These are phyloP conservation scores for Spinellus fusiger DNA, from an alignment of 192 early-diverging fungal species.

Conservation along the genomic window DNA sequence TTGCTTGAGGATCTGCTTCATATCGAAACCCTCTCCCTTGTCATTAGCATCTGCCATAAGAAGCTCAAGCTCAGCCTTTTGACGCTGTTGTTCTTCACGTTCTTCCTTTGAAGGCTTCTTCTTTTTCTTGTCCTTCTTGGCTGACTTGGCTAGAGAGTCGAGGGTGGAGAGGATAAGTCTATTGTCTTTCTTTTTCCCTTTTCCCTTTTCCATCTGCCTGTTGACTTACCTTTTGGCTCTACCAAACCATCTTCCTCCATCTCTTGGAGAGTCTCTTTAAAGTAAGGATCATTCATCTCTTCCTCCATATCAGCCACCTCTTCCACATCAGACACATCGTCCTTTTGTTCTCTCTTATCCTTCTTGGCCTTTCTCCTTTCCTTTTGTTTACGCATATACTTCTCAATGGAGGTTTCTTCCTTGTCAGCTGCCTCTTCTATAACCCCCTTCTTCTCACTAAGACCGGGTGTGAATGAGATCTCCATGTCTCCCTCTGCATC, in stretches of 20 bases:
- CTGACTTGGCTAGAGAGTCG: too few relatives aligned
- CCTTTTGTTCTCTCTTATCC: slow-evolving; percentile 32
- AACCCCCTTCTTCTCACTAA: slow-evolving; percentile 65
- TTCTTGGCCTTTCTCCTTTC: slow-evolving; percentile 70
- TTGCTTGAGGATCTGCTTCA: slow-evolving; percentile 77
- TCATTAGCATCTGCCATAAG: slow-evolving; percentile 65
- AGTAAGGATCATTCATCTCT: slow-evolving; percentile 42
- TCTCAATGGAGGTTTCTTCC: slow-evolving; percentile 83
- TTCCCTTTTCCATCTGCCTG: slow-evolving; percentile 38
- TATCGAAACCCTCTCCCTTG: slow-evolving; percentile 76
- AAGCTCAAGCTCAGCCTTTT: slow-evolving; percentile 79
- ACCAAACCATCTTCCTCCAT: slow-evolving; percentile 24
- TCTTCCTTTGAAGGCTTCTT: slow-evolving; percentile 54
- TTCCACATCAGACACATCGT: slow-evolving; percentile 18
- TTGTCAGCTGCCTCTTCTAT: slow-evolving; percentile 42
- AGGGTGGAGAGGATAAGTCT: too few relatives aligned
- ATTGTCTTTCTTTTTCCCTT: slow-evolving; percentile 54
- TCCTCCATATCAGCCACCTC: slow-evolving; percentile 8
- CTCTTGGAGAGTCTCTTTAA: slow-evolving; percentile 40
- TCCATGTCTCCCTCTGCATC: slow-evolving; percentile 52
- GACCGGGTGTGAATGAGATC: slow-evolving; percentile 91
- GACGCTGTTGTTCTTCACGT: slow-evolving; percentile 45
- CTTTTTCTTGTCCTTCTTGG: slow-evolving; percentile 33
- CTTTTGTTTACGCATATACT: slow-evolving; percentile 74
- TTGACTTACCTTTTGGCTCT: slow-evolving; percentile 9